Percentiles rank a stretch among this genome's conserved stretches.
phyloP scores from a whole-genome alignment of 345 rosid species.

The Rhizophora mangle region DNA sequence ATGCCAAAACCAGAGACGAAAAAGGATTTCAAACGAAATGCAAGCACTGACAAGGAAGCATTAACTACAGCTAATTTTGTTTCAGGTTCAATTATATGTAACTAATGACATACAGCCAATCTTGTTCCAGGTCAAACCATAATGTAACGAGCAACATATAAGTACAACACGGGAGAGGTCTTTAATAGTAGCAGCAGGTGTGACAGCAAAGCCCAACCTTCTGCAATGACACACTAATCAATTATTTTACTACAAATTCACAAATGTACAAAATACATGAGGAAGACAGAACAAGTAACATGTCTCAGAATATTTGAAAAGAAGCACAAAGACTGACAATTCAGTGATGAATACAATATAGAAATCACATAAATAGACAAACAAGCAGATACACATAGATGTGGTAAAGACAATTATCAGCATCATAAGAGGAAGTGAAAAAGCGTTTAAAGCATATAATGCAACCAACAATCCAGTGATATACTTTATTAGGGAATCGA shows the following conservation, averaged over 20 bases:
- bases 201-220: neutral
- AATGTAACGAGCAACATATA: neutral
- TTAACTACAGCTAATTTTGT: too few species aligned
- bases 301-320: neutral
- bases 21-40: too few species aligned
- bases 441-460: conserved; percentile 11
- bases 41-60: too few species aligned
- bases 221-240: neutral
- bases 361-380: neutral
- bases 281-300: neutral
- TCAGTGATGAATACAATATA: neutral
- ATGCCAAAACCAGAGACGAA: too few species aligned
- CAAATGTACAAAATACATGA: neutral
- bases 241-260: neutral
- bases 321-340: neutral
- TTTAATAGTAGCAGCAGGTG: neutral
- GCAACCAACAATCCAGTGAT: conserved; percentile 26
- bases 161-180: neutral
- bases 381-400: neutral
- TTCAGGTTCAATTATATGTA: too few species aligned
- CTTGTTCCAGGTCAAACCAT: too few species aligned
- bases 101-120: too few species aligned
- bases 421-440: conserved; percentile 1
- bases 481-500: conserved; percentile 36
- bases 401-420: conserved; percentile 4